phyloP scores from a whole-genome alignment of 208 protist species.

The Naegleria gruberi region DNA sequence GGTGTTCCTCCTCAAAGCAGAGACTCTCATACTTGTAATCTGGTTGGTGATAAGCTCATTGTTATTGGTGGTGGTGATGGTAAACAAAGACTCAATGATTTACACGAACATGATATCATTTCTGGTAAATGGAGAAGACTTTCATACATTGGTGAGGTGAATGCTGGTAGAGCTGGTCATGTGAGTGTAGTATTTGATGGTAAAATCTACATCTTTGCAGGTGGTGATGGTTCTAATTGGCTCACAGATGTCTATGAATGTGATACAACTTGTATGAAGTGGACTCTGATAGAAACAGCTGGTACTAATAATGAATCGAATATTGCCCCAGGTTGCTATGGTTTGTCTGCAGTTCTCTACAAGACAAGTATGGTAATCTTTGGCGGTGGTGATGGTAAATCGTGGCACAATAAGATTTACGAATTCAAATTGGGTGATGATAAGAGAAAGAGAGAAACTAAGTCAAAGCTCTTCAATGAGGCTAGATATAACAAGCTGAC shows the following conservation, averaged over 20 bases:
- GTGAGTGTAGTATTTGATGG: background rate
- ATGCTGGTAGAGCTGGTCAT: slow-evolving; percentile 2
- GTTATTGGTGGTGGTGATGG: slow-evolving; percentile 19
- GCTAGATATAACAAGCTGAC: background rate
- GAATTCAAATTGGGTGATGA: slow-evolving; percentile 8
- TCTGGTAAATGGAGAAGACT: background rate
- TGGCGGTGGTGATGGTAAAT: slow-evolving; percentile 9
- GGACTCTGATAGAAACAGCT: background rate
- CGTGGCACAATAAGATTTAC: slow-evolving; percentile 4
- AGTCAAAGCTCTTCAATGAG: background rate
- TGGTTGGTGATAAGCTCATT: background rate
- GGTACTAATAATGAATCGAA: background rate
- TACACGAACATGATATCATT: background rate
- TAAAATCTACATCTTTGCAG: slow-evolving; percentile 3
- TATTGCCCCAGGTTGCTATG: slow-evolving; percentile 17
- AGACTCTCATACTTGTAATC: slow-evolving; percentile 3
- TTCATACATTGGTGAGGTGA: background rate
- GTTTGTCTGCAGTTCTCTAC: background rate
- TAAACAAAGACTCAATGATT: slow-evolving; percentile 7
- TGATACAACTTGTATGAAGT: background rate
- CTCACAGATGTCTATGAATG: background rate
- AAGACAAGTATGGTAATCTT: slow-evolving; percentile 5
- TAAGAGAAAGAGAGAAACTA: background rate
- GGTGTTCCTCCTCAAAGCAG: background rate
- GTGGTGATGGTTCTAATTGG: slow-evolving; percentile 14